Base-by-base conservation (phyloP, 768 basidiomycete species). In the Phylloporus sp. region DNA sequence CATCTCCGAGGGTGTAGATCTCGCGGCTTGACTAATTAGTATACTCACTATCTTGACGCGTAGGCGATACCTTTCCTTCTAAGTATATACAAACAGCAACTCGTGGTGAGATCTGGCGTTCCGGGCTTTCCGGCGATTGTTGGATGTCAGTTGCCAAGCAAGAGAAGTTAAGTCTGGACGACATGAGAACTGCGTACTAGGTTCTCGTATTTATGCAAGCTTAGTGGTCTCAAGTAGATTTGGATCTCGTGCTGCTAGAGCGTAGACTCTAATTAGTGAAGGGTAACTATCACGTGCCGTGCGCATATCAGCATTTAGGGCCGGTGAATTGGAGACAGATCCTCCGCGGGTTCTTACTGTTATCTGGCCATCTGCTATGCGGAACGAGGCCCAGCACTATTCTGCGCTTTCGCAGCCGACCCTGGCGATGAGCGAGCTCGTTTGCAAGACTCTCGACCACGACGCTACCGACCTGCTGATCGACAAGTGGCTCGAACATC, bases 401-500 rank as follows among this genome's bases (percentile, higher is more conserved):
- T 86, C 83, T 32, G 75, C 80, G 18, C 76, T 83, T 54, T 73
- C 74, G 0, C 81, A 83, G 18, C 85, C 86, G 6, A 74, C 71
- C 23, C 76, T 88, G 46, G 75, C 78, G 33, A 86, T 85, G 80
- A 82, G 81, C 49, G 85, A 88, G 69, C 84, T 88, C 39, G 79
- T 87, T 44, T 81, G 82, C 68, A 87, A 84, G 33, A 85, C 83
- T 6, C 75, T 88, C 46, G 82, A 84, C 67, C 80, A 85, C 69
- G 81, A 85, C 54, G 75, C 81, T 15, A 86, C 85, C 1, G 83
- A 86, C 69, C 74, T 80, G 69, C 80, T 88, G 56, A 87, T 88
- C 68, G 84, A 88, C 73, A 84, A 82, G 63, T 88, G 86, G 86
- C 81, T 88, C 36, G 84, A 87, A 60, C 83, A 86, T 59, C 78